A percentile compares a stretch with the other conserved stretches of the same genome.
These are phyloP conservation scores for Canavalia gladiata DNA, from an alignment of 306 rosid species.

Conservation along the genomic window DNA sequence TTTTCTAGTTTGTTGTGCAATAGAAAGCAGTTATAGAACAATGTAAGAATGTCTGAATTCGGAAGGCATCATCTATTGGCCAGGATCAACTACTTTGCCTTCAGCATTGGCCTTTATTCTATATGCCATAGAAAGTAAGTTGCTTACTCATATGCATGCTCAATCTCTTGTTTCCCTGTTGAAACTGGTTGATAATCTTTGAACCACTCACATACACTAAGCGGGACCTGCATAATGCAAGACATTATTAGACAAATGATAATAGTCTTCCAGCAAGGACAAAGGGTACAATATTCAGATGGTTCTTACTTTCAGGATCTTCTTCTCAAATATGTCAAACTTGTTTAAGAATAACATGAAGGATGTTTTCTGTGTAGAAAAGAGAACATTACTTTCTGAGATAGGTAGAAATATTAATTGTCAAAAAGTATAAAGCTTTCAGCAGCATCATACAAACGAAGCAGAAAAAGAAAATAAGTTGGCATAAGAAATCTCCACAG, in stretches of 20 bases:
- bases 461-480: neutral
- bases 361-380: conserved; percentile 85
- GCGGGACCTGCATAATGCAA: conserved; percentile 78
- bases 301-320: conserved; percentile 79
- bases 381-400: conserved; percentile 29
- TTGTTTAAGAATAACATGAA: conserved; percentile 98
- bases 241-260: conserved; percentile 45
- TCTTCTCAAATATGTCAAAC: conserved; percentile 97
- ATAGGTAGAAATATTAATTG: conserved; percentile 13
- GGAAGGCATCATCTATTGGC: conserved; percentile 46
- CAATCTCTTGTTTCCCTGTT: conserved; percentile 92
- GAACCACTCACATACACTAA: conserved; percentile 90
- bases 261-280: conserved; percentile 43
- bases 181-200: conserved; percentile 95
- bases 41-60: conserved; percentile 7
- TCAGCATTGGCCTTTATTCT: conserved; percentile 11
- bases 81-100: conserved; percentile 25
- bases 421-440: conserved; percentile 18
- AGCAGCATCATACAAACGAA: conserved; percentile 38
- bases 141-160: conserved; percentile 94
- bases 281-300: conserved; percentile 28
- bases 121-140: conserved; percentile 29
- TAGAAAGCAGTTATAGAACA: conserved; percentile 4
- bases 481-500: conserved; percentile 14
- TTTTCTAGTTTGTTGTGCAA: conserved; percentile 14